These are phyloP conservation scores for Chimonanthus praecox DNA, from an alignment of 164 flowering plant species.

Conservation along the genomic window DNA sequence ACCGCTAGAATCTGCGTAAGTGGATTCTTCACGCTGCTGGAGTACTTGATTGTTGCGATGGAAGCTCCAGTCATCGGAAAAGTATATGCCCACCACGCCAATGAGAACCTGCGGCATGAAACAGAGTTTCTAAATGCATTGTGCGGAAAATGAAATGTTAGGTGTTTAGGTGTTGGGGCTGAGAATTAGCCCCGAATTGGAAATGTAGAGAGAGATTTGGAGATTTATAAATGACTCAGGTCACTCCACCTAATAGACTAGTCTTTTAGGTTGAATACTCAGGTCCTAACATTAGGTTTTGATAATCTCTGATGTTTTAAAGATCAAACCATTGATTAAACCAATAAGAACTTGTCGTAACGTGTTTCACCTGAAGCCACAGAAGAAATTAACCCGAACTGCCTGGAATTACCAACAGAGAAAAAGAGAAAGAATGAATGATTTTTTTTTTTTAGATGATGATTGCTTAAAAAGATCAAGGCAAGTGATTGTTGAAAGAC, in stretches of 20 bases:
- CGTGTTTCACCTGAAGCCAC: constrained; percentile 61
- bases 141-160: background rate
- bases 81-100: constrained; percentile 84
- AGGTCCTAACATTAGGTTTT: too few species aligned
- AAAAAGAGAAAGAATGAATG: background rate
- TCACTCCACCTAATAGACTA: too few species aligned
- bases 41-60: constrained; percentile 60
- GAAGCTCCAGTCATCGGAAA: constrained; percentile 80
- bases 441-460: background rate
- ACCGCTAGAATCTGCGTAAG: constrained; percentile 40
- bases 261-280: too few species aligned
- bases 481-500: background rate
- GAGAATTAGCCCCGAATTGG: too few species aligned
- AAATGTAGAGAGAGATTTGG: too few species aligned
- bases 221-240: too few species aligned
- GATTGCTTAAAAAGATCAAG: background rate
- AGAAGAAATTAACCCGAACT: constrained; percentile 68
- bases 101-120: constrained; percentile 35
- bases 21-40: constrained; percentile 39
- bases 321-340: background rate
- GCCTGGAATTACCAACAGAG: constrained; percentile 33
- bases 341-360: too few species aligned
- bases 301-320: background rate
- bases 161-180: too few species aligned
- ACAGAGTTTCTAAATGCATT: background rate